A percentile compares a stretch with the other conserved stretches of the same genome.
Evolutionary conservation across 768 basidiomycete genomes (phyloP).

Genomic region (Kwoniella europaea): DNA sequence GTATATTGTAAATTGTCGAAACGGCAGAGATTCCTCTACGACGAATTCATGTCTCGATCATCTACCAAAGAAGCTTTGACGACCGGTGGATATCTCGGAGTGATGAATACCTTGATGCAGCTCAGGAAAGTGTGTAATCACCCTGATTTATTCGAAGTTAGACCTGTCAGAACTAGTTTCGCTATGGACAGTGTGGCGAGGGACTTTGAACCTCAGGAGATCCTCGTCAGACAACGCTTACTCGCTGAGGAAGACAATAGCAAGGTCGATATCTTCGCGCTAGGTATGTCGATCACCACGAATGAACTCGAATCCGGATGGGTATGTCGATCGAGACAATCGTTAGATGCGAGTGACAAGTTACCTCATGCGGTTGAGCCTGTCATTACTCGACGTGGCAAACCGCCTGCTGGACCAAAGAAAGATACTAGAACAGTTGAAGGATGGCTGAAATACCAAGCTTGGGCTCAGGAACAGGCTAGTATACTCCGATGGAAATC

Average conservation of each 20-base stretch:
- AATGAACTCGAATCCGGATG: conserved; percentile 63
- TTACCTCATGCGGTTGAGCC: conserved; percentile 44
- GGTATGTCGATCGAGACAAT: conserved; percentile 29
- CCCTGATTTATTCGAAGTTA: conserved; percentile 60
- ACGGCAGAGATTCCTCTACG: conserved; percentile 90
- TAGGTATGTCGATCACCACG: conserved; percentile 68
- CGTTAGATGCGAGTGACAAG: conserved; percentile 48
- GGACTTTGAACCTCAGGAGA: conserved; percentile 57
- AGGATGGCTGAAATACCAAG: conserved; percentile 69
- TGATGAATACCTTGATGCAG: conserved; percentile 62
- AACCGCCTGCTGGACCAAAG: conserved; percentile 63
- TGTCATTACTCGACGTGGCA: conserved; percentile 14
- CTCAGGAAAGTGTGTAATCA: conserved; percentile 61
- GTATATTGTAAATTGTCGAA: conserved; percentile 86
- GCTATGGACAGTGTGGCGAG: conserved; percentile 59
- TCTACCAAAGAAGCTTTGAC: conserved; percentile 80
- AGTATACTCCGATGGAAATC: conserved; percentile 71
- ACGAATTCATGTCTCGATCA: conserved; percentile 91
- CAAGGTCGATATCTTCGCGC: conserved; percentile 59
- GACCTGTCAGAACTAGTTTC: conserved; percentile 61
- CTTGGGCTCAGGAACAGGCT: conserved; percentile 63
- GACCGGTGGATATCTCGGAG: conserved; percentile 68
- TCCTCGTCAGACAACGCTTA: conserved; percentile 57
- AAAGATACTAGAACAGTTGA: conserved; percentile 74
- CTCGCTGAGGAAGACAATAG: conserved; percentile 42